phyloP scores from a whole-genome alignment of 2,329 filamentous ascomycete genomes.

The Lachnellula cervina region DNA sequence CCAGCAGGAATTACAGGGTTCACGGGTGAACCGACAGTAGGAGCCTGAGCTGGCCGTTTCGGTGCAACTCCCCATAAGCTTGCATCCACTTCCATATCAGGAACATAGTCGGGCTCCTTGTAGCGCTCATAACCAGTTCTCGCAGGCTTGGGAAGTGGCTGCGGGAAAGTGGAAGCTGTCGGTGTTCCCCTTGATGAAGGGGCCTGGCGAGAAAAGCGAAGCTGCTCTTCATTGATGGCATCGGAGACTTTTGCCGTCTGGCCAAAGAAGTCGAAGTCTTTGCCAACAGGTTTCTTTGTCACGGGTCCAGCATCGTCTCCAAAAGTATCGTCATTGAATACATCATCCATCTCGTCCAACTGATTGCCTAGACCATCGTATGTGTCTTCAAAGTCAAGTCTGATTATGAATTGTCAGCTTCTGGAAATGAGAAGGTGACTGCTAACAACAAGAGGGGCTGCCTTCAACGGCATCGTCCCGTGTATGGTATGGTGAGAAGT shows the following conservation, averaged over 20 bases:
- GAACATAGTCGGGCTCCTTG: conserved; percentile 74
- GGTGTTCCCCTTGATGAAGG: conserved; percentile 48
- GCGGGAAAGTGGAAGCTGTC: conserved; percentile 35
- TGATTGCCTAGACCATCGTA: conserved; percentile 92
- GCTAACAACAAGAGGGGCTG: not conserved
- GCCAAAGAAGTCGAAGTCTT: conserved; percentile 96
- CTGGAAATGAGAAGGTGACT: not conserved
- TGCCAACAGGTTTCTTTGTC: conserved; percentile 58
- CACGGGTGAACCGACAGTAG: conserved; percentile 24
- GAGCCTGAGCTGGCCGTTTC: conserved; percentile 43
- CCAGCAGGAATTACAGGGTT: conserved; percentile 32
- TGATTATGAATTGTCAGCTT: conserved; percentile 29
- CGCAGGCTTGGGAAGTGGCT: conserved; percentile 52
- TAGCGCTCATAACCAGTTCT: conserved; percentile 91
- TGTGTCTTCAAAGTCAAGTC: conserved; percentile 90
- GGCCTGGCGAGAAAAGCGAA: conserved; percentile 73
- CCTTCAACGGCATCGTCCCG: not conserved
- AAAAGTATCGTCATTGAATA: conserved; percentile 96
- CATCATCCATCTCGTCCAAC: conserved; percentile 88
- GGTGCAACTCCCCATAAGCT: conserved; percentile 83
- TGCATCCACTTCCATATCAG: conserved; percentile 87
- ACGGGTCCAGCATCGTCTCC: conserved; percentile 45
- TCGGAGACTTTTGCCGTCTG: conserved; percentile 81
- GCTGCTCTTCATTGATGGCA: conserved; percentile 86
- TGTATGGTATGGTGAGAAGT: not conserved